phyloP scores from a whole-genome alignment of 257 asterid species.

The Scutellaria baicalensis region DNA sequence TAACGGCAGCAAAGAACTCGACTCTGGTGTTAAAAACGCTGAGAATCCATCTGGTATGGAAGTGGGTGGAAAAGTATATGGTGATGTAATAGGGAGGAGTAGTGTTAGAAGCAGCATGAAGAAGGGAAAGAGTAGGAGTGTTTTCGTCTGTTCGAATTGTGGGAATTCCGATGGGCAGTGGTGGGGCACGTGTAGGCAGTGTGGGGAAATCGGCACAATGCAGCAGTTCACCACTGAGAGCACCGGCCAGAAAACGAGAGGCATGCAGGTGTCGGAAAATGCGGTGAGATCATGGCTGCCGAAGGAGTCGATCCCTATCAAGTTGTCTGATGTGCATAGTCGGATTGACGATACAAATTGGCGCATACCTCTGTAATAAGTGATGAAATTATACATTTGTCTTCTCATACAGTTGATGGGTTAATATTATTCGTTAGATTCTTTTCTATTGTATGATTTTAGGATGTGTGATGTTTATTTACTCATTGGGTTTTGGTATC shows the following conservation, averaged over 20 bases:
- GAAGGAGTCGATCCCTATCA: conserved; percentile 40
- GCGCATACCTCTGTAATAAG: conserved; percentile 77
- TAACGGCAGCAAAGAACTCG: conserved; percentile 11
- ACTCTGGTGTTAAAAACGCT: conserved; percentile 5
- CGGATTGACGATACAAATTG: conserved; percentile 47
- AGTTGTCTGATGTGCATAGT: conserved; percentile 54
- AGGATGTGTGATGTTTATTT: background rate
- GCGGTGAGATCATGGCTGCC: conserved; percentile 63
- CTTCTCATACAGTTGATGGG: background rate
- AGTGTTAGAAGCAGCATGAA: conserved; percentile 27
- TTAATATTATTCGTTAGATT: background rate
- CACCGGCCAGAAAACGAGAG: conserved; percentile 33
- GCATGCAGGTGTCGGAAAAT: conserved; percentile 48
- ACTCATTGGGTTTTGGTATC: background rate
- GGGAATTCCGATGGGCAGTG: conserved; percentile 86
- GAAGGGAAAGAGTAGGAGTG: conserved; percentile 59
- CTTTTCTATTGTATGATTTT: background rate
- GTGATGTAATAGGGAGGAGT: conserved; percentile 42
- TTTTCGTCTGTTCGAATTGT: conserved; percentile 69
- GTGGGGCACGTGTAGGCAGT: conserved; percentile 92
- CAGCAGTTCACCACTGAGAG: conserved; percentile 38
- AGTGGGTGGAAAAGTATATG: conserved; percentile 37
- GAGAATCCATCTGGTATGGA: conserved; percentile 16
- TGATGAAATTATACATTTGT: background rate
- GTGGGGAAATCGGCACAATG: conserved; percentile 60